Conservation (phyloP, 2,329 filamentous ascomycete genomes). For the Calonectria honghensis region DNA sequence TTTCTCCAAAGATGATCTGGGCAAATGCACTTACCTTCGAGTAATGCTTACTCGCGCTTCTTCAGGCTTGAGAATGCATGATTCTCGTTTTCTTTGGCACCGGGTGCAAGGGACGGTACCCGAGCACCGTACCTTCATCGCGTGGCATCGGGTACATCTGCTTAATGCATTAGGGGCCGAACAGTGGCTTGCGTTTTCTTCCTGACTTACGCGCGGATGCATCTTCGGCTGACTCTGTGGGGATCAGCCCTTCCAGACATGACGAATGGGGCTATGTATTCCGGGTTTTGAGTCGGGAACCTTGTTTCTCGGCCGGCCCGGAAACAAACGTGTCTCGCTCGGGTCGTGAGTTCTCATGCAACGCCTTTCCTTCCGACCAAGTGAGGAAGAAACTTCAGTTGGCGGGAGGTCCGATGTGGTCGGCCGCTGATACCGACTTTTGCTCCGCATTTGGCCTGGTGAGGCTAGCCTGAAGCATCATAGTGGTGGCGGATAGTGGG, state of each 20-base stretch:
- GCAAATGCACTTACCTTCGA: neutral
- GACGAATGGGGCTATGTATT: neutral
- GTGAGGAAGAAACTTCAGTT: neutral
- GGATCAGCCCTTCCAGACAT: slow-evolving; percentile 9
- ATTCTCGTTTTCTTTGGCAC: slow-evolving; percentile 19
- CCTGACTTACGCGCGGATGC: slow-evolving; percentile 6
- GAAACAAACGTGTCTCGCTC: neutral
- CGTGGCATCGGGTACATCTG: slow-evolving; percentile 11
- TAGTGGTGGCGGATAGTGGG: neutral
- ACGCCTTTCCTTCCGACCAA: neutral
- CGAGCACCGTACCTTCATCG: slow-evolving; percentile 11
- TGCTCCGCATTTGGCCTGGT: neutral
- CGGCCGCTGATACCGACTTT: neutral
- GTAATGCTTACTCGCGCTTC: slow-evolving; percentile 9
- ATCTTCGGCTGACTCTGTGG: neutral
- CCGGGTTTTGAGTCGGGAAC: no score
- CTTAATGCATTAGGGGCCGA: neutral
- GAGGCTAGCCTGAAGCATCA: slow-evolving; percentile 1
- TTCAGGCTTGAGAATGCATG: slow-evolving; percentile 12
- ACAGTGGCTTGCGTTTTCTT: no score
- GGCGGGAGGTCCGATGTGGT: neutral
- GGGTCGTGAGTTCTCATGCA: neutral
- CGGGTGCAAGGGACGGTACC: neutral
- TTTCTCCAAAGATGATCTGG: neutral
- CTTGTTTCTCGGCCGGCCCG: no score